Conservation (phyloP, 1,284 basidiomycete genomes). For the Caloboletus inedulis region DNA sequence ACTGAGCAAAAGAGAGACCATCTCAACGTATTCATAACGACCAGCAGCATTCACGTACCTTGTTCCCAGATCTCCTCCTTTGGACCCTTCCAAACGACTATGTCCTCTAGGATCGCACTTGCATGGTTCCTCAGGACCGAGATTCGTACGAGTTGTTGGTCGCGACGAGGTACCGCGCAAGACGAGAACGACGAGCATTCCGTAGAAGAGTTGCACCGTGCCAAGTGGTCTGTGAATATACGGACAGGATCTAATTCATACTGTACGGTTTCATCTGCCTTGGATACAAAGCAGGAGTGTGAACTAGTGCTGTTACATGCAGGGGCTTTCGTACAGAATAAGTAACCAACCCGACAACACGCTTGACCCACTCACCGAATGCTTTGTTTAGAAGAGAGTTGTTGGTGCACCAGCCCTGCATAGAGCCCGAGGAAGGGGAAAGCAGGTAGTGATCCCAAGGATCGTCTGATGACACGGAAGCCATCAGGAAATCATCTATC, state of each 20-base stretch:
- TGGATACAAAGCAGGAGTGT: constrained; percentile 46
- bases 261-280: constrained; percentile 20
- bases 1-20: constrained; percentile 40
- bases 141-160: constrained; percentile 50
- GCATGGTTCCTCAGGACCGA: constrained; percentile 27
- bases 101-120: constrained; percentile 19
- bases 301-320: constrained; percentile 8
- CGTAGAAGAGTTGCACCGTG: constrained; percentile 34
- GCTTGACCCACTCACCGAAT: constrained; percentile 12
- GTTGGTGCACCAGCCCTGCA: constrained; percentile 60
- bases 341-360: constrained; percentile 11
- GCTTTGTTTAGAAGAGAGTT: constrained; percentile 9
- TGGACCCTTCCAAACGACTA: constrained; percentile 68
- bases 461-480: constrained; percentile 26
- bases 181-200: constrained; percentile 38
- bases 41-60: constrained; percentile 41
- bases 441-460: constrained; percentile 50
- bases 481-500: constrained; percentile 54
- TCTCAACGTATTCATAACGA: background rate
- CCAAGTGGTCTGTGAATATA: constrained; percentile 39
- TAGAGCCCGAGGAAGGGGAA: constrained; percentile 15
- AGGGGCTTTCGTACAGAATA: constrained; percentile 19
- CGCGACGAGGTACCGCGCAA: constrained; percentile 48
- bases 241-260: constrained; percentile 56
- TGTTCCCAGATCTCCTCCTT: constrained; percentile 64